Evolutionary conservation across 2,329 filamentous ascomycete genomes (phyloP), one percentile per base, ranked within the genome.

Genomic region (Fusarium oxysporum): DNA sequence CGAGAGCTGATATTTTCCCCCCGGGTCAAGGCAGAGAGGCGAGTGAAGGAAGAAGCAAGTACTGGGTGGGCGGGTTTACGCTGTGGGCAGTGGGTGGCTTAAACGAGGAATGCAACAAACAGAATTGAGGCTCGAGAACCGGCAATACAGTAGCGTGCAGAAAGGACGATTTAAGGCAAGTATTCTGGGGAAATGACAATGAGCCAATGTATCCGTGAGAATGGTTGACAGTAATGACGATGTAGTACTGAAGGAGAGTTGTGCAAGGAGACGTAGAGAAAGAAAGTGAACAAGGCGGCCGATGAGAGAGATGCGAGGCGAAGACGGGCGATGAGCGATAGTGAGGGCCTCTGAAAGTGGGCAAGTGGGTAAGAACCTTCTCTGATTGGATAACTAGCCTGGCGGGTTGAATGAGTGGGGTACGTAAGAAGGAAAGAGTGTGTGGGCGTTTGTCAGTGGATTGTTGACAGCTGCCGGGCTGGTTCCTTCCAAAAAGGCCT

Each of bases 1-100:
- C 82, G 82, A 84, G 80, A 84, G 82, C 81, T 83, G 78, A 75
- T 76, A 68, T 74, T 76, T 78, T 76, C 70, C 60, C 70, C 74
- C 69, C 54, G 33, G 59, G 65, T 67, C 68, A 75, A 69, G 62
- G 65, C 62, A 76, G 55, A 72, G 71, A 71, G 70, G 70, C 62
- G 70, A 64, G 62, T 73, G 50, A 68, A 73, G 65, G 47, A 68
- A 73, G 69, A 71, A 56, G 60, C 62, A 51, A 70, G 69, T 59
- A 67, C 65, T 62, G 70, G 69, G 74, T 72, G 68, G 68, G 70
- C 41, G 41, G 65, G 56, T 62, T 68, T 44, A 68, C 64, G 63
- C 69, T 64, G 74, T 71, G 75, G 69, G 71, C 69, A 74, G 63
- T 48, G 44, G 57, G 76, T 77, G 68, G 75, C 73, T 76, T 65